These are phyloP conservation scores for Hymenoscyphus fraxineus DNA, from an alignment of 2,329 filamentous ascomycete genomes.

Conservation along the genomic window DNA sequence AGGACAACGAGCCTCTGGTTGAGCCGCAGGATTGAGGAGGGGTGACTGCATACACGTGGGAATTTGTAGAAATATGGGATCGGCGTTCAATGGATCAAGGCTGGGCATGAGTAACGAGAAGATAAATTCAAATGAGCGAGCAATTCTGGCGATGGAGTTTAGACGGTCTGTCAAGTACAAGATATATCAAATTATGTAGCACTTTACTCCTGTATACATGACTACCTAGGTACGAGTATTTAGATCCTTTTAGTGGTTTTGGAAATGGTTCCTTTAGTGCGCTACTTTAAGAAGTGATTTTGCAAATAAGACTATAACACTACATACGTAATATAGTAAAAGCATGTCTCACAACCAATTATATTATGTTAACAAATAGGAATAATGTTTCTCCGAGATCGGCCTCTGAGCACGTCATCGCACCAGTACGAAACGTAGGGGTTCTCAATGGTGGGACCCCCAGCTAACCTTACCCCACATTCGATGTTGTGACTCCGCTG, in stretches of 20 bases:
- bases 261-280: background rate
- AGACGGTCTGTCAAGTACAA: background rate
- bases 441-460: slow-evolving; percentile 1
- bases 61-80: slow-evolving; percentile 14
- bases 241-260: background rate
- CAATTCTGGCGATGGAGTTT: background rate
- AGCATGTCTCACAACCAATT: no score
- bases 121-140: background rate
- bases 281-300: background rate
- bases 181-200: background rate
- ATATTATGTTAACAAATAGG: background rate
- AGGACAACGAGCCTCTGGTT: slow-evolving; percentile 32
- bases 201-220: slow-evolving; percentile 1
- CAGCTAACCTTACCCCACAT: slow-evolving; percentile 6
- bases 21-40: slow-evolving; percentile 28
- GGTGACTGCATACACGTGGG: slow-evolving; percentile 8
- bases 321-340: no score
- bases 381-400: background rate
- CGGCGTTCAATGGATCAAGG: slow-evolving; percentile 5
- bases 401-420: slow-evolving; percentile 6
- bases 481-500: slow-evolving; percentile 1
- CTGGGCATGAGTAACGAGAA: slow-evolving; percentile 1
- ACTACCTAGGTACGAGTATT: background rate
- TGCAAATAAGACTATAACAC: background rate
- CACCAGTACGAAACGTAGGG: background rate